These are phyloP conservation scores for Delphinella strobiligena DNA, from an alignment of 2,329 filamentous ascomycete species.

Conservation along the genomic window DNA sequence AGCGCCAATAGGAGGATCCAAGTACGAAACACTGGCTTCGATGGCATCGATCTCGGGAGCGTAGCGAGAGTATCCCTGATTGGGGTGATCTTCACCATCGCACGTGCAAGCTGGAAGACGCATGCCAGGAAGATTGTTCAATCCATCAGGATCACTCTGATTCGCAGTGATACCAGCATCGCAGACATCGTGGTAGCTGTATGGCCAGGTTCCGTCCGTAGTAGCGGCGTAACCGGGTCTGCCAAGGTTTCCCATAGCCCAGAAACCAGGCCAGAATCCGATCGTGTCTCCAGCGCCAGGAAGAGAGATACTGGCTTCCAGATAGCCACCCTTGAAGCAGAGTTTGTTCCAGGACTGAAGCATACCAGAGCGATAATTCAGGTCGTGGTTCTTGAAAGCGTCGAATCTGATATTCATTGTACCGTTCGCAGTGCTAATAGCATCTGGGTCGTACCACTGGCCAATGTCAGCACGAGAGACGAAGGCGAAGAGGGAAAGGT, in stretches of 20 bases:
- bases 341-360: constrained; percentile 63
- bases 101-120: constrained; percentile 58
- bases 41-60: constrained; percentile 62
- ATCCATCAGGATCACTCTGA: constrained; percentile 54
- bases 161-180: constrained; percentile 62
- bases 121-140: constrained; percentile 59
- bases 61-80: constrained; percentile 50
- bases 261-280: constrained; percentile 66
- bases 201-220: constrained; percentile 63
- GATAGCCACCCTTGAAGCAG: constrained; percentile 58
- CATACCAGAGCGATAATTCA: constrained; percentile 62
- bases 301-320: constrained; percentile 59
- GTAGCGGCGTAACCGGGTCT: constrained; percentile 57
- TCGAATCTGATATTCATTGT: constrained; percentile 54
- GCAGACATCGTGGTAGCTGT: constrained; percentile 57
- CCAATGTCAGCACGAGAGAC: constrained; percentile 3
- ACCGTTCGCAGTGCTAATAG: constrained; percentile 49
- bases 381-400: constrained; percentile 50
- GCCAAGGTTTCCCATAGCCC: constrained; percentile 63
- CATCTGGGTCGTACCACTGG: constrained; percentile 60
- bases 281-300: constrained; percentile 54
- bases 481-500: constrained; percentile 5
- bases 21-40: constrained; percentile 49
- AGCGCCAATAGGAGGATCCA: constrained; percentile 38
- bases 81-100: constrained; percentile 51